Base-by-base conservation (phyloP, 2,329 filamentous ascomycete species). In the Penicillium janthinellum region DNA sequence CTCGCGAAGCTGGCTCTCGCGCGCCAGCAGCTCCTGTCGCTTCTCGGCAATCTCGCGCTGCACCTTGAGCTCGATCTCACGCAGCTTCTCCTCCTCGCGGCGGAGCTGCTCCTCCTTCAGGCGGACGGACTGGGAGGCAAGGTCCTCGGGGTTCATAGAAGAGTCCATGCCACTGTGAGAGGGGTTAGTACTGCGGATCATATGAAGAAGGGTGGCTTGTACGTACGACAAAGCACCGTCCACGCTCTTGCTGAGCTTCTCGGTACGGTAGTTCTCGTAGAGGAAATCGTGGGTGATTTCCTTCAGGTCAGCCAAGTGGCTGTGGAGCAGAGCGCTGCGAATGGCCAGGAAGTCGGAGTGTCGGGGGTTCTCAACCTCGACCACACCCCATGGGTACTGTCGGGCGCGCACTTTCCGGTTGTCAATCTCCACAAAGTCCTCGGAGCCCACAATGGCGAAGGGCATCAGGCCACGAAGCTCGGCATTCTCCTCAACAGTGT, bases 21-120 rank as follows among this genome's bases (percentile, higher is more conserved):
- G 92, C 67, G 95, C 95, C 80, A 99, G 78, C 64, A 99, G 86
- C 81, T 99, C 95, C 83, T 99, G 95, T 82, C 95, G 89, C 88
- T 99, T 99, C 87, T 98, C 95, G 82, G 97, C 96, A 84, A 99
- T 99, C 82, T 99, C 95, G 76, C 95, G 91, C 83, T 99, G 95
- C 65, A 99, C 95, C 89, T 99, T 99, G 83, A 97, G 85, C 78
- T 99, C 95, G 77, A 99, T 98, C 83, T 99, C 95, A 79, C 95
- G 91, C 66, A 99, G 89, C 85, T 99, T 99, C 90, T 99, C 95
- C 83, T 99, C 95, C 81, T 99, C 95, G 74, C 95, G 92, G 76
- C 95, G 92, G 70, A 99, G 90, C 80, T 99, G 95, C 82, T 99
- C 95, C 79, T 99, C 95, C 92, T 99, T 99, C 78, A 99, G 89